These are phyloP conservation scores for Suhomyces sp. DNA, from an alignment of 805 yeast species.

Conservation along the genomic window DNA sequence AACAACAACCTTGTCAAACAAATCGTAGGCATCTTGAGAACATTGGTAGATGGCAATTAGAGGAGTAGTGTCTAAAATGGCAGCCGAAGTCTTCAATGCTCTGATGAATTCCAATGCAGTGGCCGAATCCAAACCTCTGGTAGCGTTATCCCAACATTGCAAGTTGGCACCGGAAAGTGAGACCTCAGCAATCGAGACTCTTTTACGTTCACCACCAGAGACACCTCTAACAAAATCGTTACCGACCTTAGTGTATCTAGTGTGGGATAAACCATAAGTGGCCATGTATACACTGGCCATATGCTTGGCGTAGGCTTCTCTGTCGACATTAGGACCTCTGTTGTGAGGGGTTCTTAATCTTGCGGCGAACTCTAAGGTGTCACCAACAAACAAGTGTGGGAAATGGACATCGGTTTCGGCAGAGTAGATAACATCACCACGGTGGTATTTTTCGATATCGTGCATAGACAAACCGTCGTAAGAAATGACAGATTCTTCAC, in stretches of 20 bases:
- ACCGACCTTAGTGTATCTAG: conserved; percentile 59
- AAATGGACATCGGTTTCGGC: conserved; percentile 58
- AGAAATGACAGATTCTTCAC: conserved; percentile 26
- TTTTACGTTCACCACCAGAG: conserved; percentile 83
- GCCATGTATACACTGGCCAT: conserved; percentile 18
- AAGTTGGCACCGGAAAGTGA: conserved; percentile 60
- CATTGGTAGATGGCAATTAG: conserved; percentile 58
- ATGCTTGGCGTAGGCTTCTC: conserved; percentile 21
- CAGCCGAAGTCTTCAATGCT: conserved; percentile 62
- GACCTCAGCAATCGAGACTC: conserved; percentile 82
- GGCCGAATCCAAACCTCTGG: conserved; percentile 82
- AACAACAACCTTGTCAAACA: conserved; percentile 61
- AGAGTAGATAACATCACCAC: conserved; percentile 41
- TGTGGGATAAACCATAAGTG: conserved; percentile 54
- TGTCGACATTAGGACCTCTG: conserved; percentile 29
- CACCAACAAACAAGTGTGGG: conserved; percentile 53
- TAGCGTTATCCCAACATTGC: conserved; percentile 78
- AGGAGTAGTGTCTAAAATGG: conserved; percentile 49
- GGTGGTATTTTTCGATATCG: conserved; percentile 27
- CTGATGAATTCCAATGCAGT: conserved; percentile 74
- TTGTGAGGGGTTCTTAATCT: conserved; percentile 45
- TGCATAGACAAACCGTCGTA: conserved; percentile 33
- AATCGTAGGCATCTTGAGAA: conserved; percentile 56
- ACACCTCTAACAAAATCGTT: conserved; percentile 66
- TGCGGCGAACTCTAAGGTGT: conserved; percentile 55